phyloP scores from a whole-genome alignment of 1,139 yeast genomes.

The Diutina ranongensis region DNA sequence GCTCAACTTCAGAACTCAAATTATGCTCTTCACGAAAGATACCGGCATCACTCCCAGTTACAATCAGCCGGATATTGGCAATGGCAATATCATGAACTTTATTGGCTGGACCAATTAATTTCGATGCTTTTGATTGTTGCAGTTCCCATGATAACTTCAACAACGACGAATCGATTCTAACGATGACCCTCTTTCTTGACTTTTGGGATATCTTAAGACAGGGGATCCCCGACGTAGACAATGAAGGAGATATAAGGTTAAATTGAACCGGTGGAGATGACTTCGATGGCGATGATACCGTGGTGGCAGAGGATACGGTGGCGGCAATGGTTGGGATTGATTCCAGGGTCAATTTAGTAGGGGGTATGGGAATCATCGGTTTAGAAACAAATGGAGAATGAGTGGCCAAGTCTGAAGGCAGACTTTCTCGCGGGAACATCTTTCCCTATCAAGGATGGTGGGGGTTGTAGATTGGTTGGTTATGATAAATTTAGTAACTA shows the following conservation, averaged over 20 bases:
- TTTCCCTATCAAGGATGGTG: neutral
- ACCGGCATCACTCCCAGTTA: slow-evolving; percentile 59
- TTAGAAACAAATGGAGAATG: neutral
- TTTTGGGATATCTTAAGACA: slow-evolving; percentile 58
- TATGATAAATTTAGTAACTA: too few relatives aligned
- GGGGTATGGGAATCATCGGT: too few relatives aligned
- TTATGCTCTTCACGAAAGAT: slow-evolving; percentile 79
- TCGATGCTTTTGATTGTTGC: slow-evolving; percentile 11
- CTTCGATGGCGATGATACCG: neutral
- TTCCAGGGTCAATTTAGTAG: too few relatives aligned
- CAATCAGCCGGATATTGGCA: slow-evolving; percentile 60
- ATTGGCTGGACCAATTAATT: slow-evolving; percentile 13
- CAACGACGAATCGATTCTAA: slow-evolving; percentile 21
- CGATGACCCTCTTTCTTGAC: slow-evolving; percentile 41
- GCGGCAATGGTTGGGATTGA: too few relatives aligned
- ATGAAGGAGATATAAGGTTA: neutral
- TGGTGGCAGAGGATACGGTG: neutral
- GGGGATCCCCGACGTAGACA: slow-evolving; percentile 15
- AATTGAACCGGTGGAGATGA: neutral
- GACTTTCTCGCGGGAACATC: neutral
- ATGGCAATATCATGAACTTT: slow-evolving; percentile 41
- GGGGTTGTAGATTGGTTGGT: neutral
- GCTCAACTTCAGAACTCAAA: slow-evolving; percentile 52
- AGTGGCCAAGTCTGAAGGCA: neutral
- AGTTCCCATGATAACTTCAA: slow-evolving; percentile 27